A percentile compares a stretch with the other conserved stretches of the same genome.
phyloP scores from a whole-genome alignment of 345 rosid genomes.

The Euphorbia pulcherrima region DNA sequence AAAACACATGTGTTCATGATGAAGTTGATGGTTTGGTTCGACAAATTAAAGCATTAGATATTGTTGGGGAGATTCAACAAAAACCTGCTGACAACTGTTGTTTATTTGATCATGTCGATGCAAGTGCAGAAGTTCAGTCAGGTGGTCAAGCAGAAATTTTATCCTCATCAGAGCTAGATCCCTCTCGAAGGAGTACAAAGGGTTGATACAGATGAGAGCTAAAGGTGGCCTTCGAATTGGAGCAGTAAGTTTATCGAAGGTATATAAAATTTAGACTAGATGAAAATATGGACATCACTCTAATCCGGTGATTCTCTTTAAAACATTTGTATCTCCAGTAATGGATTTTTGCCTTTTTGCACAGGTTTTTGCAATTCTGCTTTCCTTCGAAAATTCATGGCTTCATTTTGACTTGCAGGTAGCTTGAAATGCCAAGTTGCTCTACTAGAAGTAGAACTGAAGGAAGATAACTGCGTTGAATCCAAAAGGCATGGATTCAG shows the following conservation, averaged over 20 bases:
- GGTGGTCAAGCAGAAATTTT: constrained; percentile 10
- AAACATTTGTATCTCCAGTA: background rate
- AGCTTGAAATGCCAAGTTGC: background rate
- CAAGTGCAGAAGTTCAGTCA: constrained; percentile 1
- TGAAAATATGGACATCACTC: background rate
- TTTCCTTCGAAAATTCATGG: background rate
- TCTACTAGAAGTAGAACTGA: background rate
- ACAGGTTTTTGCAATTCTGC: background rate
- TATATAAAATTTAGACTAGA: background rate
- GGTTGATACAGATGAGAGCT: background rate
- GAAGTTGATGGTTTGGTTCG: constrained; percentile 21
- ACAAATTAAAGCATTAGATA: constrained; percentile 21
- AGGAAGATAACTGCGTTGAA: background rate
- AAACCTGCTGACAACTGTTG: constrained; percentile 9
- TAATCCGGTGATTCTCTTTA: background rate
- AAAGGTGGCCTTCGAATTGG: background rate
- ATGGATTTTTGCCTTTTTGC: background rate
- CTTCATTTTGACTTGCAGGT: background rate
- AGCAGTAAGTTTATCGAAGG: constrained; percentile 13
- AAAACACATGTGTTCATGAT: constrained; percentile 16
- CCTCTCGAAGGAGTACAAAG: background rate
- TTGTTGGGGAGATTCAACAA: constrained; percentile 14
- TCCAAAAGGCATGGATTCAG: background rate
- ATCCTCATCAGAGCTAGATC: constrained; percentile 10
- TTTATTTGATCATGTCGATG: background rate